These are phyloP conservation scores for Cylindrotheca closterium DNA, from an alignment of 108 stramenopile species.

Conservation along the genomic window DNA sequence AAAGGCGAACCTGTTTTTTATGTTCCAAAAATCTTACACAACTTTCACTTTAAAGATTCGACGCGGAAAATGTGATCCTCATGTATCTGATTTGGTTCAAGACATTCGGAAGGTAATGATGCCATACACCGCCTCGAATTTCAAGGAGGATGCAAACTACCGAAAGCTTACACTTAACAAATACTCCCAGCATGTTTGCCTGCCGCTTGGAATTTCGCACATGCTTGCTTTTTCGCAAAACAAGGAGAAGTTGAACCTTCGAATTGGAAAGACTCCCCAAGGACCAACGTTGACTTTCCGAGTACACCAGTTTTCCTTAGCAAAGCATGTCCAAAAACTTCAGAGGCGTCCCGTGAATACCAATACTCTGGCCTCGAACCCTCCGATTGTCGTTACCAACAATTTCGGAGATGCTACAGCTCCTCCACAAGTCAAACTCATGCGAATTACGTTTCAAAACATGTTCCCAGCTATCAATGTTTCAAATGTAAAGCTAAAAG, in stretches of 20 bases:
- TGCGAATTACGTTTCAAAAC: constrained; percentile 98
- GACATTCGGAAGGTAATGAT: constrained; percentile 94
- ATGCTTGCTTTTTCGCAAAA: constrained; percentile 92
- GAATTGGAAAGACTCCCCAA: constrained; percentile 87
- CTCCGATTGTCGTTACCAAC: constrained; percentile 97
- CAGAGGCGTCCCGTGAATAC: constrained; percentile 88
- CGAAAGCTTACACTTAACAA: constrained; percentile 67
- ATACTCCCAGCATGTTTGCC: constrained; percentile 78
- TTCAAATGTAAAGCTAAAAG: constrained; percentile 83
- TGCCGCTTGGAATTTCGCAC: constrained; percentile 92
- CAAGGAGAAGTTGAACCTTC: constrained; percentile 65
- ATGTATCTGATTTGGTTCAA: constrained; percentile 80
- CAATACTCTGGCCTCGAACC: constrained; percentile 53
- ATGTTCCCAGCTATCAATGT: constrained; percentile 99
- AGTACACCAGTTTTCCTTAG: constrained; percentile 82
- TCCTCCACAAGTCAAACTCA: constrained; percentile 90
- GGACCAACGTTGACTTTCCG: constrained; percentile 97
- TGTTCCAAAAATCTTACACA: constrained; percentile 2
- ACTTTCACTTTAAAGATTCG: constrained; percentile 45
- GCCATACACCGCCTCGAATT: constrained; percentile 94
- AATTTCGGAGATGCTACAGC: constrained; percentile 94
- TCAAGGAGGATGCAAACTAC: constrained; percentile 87
- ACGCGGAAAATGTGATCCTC: constrained; percentile 73
- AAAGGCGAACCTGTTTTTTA: neutral
- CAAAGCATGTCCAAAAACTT: constrained; percentile 77